Base-by-base conservation (phyloP, 1,284 basidiomycete species). In the Leccinum pachyderme region DNA sequence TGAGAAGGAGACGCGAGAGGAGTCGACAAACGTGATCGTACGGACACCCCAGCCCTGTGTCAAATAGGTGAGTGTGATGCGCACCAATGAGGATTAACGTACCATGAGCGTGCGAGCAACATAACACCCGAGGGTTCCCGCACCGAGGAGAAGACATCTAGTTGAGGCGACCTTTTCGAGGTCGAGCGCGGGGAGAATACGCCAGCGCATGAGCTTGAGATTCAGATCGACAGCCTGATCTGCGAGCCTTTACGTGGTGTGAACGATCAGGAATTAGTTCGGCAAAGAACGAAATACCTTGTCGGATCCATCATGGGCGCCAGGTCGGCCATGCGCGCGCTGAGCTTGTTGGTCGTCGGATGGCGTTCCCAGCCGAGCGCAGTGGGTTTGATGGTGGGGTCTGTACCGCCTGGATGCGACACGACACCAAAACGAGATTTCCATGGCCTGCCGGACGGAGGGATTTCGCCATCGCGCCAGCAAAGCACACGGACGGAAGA, bases 361-460 rank as follows among this genome's bases (percentile, higher is more conserved):
- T 95, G 95, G 75, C 93, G 90, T 75, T 99, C 95, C 97, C 96
- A 99, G 1, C 96, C 96, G 0, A 97, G 91, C 0, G 89, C 89
- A 12, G 74, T 73, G 0, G 89, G 89, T 37, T 76, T 78, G 31
- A 53, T 62, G 32, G 55, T 61, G 24, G 62, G 39, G 1, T 57
- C 54, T 25, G 49, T 62, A 13, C 27, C 13, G 15, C 60, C 57
- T 22, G 61, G 60, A 13, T 67, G 69, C 4, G 76, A 67, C 2
- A 91, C 66, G 8, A 78, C 61, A 0, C 86, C 87, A 49, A 84
- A 75, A 18, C 83, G 80, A 62, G 85, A 88, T 66, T 79, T 85
- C 81, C 84, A 88, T 0, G 70, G 54, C 5, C 72, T 68, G 2
- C 72, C 71, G 1, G 64, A 52, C 0, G 66, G 49, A 0, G 81